Conservation (phyloP, 2,329 filamentous ascomycete species). For the Exophiala spinifera region DNA sequence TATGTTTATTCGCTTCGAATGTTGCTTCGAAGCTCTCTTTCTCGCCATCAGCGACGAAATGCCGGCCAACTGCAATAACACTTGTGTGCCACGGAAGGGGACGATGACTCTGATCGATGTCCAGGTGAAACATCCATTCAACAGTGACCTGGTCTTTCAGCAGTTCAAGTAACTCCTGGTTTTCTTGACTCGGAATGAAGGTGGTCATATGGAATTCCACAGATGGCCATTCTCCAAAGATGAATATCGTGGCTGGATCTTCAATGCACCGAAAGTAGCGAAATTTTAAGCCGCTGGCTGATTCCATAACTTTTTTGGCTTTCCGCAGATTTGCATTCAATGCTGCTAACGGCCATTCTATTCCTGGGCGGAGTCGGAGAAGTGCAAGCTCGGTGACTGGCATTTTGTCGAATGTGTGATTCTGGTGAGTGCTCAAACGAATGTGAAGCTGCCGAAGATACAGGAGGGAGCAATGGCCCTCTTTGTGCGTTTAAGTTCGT, state of each 20-base stretch:
- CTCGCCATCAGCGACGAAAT: slow-evolving; percentile 14
- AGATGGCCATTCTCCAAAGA: slow-evolving; percentile 48
- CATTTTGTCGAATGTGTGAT: slow-evolving; percentile 29
- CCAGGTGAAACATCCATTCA: slow-evolving; percentile 45
- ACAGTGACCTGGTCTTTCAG: slow-evolving; percentile 40
- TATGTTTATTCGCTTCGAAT: slow-evolving; percentile 4
- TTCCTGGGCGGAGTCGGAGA: slow-evolving; percentile 36
- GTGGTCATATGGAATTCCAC: slow-evolving; percentile 40
- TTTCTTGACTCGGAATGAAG: slow-evolving; percentile 44
- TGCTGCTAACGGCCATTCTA: slow-evolving; percentile 23
- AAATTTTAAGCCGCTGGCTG: slow-evolving; percentile 38
- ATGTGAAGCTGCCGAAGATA: background rate
- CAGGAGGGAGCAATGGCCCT: background rate
- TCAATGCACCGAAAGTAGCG: slow-evolving; percentile 45
- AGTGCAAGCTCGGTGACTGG: slow-evolving; percentile 47
- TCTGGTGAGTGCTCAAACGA: background rate
- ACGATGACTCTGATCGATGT: slow-evolving; percentile 31
- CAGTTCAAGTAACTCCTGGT: slow-evolving; percentile 39
- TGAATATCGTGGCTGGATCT: slow-evolving; percentile 42
- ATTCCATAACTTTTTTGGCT: slow-evolving; percentile 39
- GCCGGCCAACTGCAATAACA: slow-evolving; percentile 15
- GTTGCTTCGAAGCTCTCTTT: slow-evolving; percentile 7
- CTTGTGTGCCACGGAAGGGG: slow-evolving; percentile 5
- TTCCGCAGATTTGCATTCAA: slow-evolving; percentile 35
- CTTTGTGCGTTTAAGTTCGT: background rate